phyloP scores from a whole-genome alignment of 1,139 yeast genomes.

The Magnusiomyces tetraspermus region DNA sequence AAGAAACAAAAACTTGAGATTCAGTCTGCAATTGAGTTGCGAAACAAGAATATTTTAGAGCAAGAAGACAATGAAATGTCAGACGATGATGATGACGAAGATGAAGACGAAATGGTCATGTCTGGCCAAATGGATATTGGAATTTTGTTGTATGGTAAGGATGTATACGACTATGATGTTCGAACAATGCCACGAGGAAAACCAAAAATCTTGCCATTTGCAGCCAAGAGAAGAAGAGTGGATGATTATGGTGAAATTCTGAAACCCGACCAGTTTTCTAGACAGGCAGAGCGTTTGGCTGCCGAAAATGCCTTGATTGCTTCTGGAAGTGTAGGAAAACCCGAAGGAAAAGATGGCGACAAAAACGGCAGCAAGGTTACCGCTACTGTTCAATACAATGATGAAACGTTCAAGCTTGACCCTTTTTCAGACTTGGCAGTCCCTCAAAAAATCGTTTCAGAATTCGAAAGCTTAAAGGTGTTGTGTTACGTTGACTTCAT shows the following conservation, averaged over 20 bases:
- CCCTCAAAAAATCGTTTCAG: constrained; percentile 44
- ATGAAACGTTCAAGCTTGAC: constrained; percentile 45
- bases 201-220: constrained; percentile 72
- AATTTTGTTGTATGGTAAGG: constrained; percentile 33
- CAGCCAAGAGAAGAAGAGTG: constrained; percentile 45
- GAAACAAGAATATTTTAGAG: constrained; percentile 47
- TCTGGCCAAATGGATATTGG: constrained; percentile 28
- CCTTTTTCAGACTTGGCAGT: constrained; percentile 37
- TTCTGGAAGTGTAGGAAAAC: constrained; percentile 1
- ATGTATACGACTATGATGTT: constrained; percentile 49
- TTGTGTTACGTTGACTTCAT: constrained; percentile 69
- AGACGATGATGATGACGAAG: constrained; percentile 30
- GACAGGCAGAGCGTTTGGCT: constrained; percentile 9
- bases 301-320: constrained; percentile 14
- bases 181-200: constrained; percentile 50
- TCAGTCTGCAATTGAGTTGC: constrained; percentile 47
- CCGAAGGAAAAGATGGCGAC: constrained; percentile 10
- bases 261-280: constrained; percentile 48
- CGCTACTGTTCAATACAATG: constrained; percentile 16
- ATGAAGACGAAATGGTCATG: constrained; percentile 18
- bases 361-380: constrained; percentile 21
- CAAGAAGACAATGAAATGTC: constrained; percentile 32
- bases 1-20: constrained; percentile 41
- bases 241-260: constrained; percentile 85
- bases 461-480: constrained; percentile 38